phyloP scores from a whole-genome alignment of 176 grass and related monocot genomes.

The Carex littledalei region DNA sequence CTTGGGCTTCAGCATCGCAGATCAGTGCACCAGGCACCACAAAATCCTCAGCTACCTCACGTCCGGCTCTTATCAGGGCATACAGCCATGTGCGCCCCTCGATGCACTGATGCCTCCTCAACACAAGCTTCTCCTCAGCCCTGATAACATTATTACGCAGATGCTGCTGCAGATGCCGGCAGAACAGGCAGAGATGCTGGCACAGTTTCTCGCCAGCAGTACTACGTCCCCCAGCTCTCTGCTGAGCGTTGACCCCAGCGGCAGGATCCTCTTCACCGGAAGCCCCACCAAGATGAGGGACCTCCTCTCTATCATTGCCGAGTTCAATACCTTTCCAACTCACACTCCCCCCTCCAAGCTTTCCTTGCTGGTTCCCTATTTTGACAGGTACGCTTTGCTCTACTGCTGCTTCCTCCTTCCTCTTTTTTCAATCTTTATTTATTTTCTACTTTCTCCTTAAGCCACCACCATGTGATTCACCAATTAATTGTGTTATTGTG shows the following conservation, averaged over 20 bases:
- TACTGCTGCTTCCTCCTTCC: neutral
- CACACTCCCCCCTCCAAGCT: conserved; percentile 29
- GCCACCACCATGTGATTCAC: neutral
- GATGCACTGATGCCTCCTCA: conserved; percentile 26
- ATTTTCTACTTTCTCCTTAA: too few species aligned
- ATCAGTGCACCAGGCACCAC: conserved; percentile 59
- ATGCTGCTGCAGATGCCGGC: neutral
- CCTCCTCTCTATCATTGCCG: conserved; percentile 40
- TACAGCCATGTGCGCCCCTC: conserved; percentile 4
- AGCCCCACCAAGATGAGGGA: conserved; percentile 51
- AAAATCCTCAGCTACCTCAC: conserved; percentile 68
- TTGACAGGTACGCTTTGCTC: conserved; percentile 41
- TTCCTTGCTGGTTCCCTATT: conserved; percentile 76
- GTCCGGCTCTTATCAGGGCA: conserved; percentile 33
- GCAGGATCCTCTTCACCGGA: conserved; percentile 47
- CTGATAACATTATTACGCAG: conserved; percentile 9
- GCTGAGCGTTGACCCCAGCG: conserved; percentile 37
- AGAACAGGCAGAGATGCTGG: conserved; percentile 6
- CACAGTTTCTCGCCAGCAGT: conserved; percentile 31
- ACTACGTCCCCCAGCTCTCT: conserved; percentile 21
- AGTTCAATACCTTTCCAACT: conserved; percentile 39
- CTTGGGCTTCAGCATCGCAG: conserved; percentile 63
- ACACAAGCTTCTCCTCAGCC: conserved; percentile 39
- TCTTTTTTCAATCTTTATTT: neutral
- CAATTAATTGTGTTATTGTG: conserved; percentile 1